Base-by-base conservation (phyloP, 371 early-diverging fungal genomes). In the Mortierella sp. region DNA sequence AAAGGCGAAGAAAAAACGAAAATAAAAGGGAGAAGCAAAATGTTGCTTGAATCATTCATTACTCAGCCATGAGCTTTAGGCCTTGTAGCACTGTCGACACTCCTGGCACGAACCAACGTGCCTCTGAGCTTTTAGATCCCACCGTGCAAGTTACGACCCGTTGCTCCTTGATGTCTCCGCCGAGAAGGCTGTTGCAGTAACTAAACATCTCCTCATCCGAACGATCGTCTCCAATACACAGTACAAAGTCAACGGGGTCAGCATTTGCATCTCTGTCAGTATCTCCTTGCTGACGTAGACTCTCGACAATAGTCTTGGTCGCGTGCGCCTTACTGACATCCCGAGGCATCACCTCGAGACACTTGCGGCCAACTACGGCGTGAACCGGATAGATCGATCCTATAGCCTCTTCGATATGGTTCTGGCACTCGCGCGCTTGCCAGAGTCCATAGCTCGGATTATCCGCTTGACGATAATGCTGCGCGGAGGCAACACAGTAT, bases 401-500 rank as follows among this genome's bases (percentile, higher is more conserved):
- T 3, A 96, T 84, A 2, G 93, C 83, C 54, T 93, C 89, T 56
- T 92, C 92, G 46, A 97, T 87, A 68, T 96, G 95, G 76, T 94
- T 95, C 75, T 92, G 92, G 72, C 94, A 95, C 73, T 95, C 95
- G 49, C 92, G 90, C 26, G 94, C 93, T 78, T 94, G 94, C 94
- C 95, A 95, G 49, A 88, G 79, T 27, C 89, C 88, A 68, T 86
- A 93, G 50, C 76, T 81, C 8, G 83, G 83, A 62, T 87, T 83
- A 60, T 94, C 93, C 9, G 93, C 90, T 27, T 81, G 82, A 26
- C 91, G 86, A 78, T 87, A 95, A 65, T 95, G 93, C 72, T 65
- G 30, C 5, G 15, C 15, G 19, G n/a, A n/a, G n/a, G n/a, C n/a
- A n/a, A n/a, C n/a, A n/a, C n/a, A n/a, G n/a, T n/a, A n/a, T n/a